A percentile compares a stretch with the other conserved stretches of the same genome.
phyloP scores from a whole-genome alignment of 306 rosid species.

The Boehmeria nivea region DNA sequence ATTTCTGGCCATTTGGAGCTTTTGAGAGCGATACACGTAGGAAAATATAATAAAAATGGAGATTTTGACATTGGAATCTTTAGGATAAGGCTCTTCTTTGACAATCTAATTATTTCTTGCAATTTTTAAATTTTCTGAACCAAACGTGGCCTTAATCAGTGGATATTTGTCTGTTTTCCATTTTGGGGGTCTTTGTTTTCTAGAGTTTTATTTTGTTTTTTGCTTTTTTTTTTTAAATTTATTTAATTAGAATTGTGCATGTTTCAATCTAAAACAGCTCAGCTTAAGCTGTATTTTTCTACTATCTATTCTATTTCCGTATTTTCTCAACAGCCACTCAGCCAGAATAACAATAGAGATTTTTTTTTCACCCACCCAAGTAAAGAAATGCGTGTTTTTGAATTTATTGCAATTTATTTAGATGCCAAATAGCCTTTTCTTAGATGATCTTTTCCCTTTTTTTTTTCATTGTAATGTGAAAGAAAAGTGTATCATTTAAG shows the following conservation, averaged over 20 bases:
- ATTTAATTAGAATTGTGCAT: too few species aligned
- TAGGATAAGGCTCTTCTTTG: neutral
- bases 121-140: neutral
- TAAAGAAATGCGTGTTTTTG: neutral
- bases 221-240: neutral
- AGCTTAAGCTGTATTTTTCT: neutral
- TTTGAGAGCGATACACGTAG: neutral
- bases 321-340: neutral
- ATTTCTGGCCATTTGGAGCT: neutral
- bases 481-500: neutral
- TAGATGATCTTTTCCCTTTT: neutral
- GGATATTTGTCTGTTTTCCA: neutral
- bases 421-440: too few species aligned
- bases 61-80: neutral
- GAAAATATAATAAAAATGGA: neutral
- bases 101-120: neutral
- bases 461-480: neutral
- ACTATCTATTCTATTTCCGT: neutral
- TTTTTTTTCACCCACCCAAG: neutral
- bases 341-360: neutral
- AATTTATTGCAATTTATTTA: too few species aligned
- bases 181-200: too few species aligned
- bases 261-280: slow-evolving; percentile 7
- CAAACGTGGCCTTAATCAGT: neutral
- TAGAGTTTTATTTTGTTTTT: neutral